Evolutionary conservation across 2,329 filamentous ascomycete species (phyloP).

Genomic region (Chrysosphaeria jannelii): DNA sequence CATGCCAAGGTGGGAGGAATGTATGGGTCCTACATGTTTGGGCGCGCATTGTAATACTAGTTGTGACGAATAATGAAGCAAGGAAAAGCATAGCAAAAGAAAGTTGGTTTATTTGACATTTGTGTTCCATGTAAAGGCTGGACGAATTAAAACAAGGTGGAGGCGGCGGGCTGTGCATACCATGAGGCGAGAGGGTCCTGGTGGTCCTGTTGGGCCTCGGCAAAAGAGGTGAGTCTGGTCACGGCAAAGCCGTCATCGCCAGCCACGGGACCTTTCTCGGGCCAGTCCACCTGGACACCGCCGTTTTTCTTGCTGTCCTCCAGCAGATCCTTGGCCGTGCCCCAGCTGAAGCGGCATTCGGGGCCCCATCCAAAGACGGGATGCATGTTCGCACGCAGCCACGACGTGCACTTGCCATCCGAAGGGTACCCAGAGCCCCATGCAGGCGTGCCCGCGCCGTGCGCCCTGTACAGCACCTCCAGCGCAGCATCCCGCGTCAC

Average conservation of each 20-base stretch:
- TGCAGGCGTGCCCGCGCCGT: background rate
- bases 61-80: too few species aligned
- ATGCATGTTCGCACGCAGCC: constrained; percentile 70
- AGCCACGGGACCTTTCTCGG: constrained; percentile 20
- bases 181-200: constrained; percentile 43
- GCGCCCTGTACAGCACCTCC: constrained; percentile 36
- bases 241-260: constrained; percentile 30
- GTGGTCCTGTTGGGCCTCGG: too few species aligned
- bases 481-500: constrained; percentile 79
- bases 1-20: constrained; percentile 79
- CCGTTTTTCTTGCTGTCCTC: constrained; percentile 18
- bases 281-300: constrained; percentile 59
- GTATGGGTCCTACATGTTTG: constrained; percentile 48
- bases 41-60: constrained; percentile 20
- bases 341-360: constrained; percentile 89
- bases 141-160: constrained; percentile 41
- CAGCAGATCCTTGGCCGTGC: constrained; percentile 75
- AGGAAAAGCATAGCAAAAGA: too few species aligned
- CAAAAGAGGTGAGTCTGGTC: constrained; percentile 46
- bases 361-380: constrained; percentile 84
- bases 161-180: constrained; percentile 46
- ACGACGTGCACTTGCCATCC: constrained; percentile 48
- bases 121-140: background rate
- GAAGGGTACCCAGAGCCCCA: constrained; percentile 93
- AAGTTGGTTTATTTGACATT: background rate